phyloP scores from a whole-genome alignment of 192 early-diverging fungal genomes.

The Linnemannia elongata region DNA sequence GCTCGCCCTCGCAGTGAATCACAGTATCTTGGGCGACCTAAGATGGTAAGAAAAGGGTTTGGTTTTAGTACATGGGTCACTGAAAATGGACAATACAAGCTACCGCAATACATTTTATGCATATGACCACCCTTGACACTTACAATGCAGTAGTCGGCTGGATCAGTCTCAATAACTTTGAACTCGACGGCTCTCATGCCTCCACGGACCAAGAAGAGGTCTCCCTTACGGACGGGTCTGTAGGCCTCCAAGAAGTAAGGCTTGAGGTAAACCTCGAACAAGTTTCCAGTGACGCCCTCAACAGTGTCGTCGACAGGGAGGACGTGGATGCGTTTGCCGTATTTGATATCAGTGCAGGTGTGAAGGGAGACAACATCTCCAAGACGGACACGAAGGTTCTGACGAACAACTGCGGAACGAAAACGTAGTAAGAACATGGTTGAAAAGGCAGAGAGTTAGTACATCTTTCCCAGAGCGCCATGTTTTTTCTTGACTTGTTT shows the following conservation, averaged over 20 bases:
- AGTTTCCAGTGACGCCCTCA: constrained; percentile 96
- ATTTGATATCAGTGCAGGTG: constrained; percentile 96
- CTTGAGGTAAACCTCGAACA: constrained; percentile 98
- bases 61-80: neutral
- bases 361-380: constrained; percentile 98
- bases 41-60: neutral
- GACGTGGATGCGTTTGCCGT: constrained; percentile 96
- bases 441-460: neutral
- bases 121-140: constrained; percentile 22
- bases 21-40: constrained; percentile 97
- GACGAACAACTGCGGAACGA: constrained; percentile 80
- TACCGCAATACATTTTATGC: neutral
- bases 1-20: constrained; percentile 98
- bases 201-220: constrained; percentile 93
- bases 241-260: constrained; percentile 99
- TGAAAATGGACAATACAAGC: neutral
- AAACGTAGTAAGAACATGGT: constrained; percentile 7
- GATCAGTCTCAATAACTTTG: constrained; percentile 97
- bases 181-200: constrained; percentile 99
- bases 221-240: constrained; percentile 95
- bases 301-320: constrained; percentile 98
- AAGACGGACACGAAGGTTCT: constrained; percentile 94
- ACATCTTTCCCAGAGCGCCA: neutral
- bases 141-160: constrained; percentile 96
- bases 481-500: too few species aligned